A percentile compares a stretch with the other conserved stretches of the same genome.
These are phyloP conservation scores for Elsinoe batatas DNA, from an alignment of 2,329 filamentous ascomycete species.

Conservation along the genomic window DNA sequence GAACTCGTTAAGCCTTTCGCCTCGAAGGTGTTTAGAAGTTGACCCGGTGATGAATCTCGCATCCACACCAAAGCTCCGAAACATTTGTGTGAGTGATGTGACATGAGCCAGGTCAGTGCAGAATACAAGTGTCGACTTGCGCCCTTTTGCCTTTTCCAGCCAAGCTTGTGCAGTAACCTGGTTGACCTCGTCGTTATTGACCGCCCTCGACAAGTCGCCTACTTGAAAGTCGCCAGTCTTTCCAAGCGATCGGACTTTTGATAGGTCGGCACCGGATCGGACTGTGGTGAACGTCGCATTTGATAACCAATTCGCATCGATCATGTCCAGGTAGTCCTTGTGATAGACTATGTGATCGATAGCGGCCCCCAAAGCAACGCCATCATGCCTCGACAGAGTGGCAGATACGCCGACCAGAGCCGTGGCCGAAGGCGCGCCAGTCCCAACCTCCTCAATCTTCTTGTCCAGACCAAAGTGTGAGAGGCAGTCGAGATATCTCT, in stretches of 20 bases:
- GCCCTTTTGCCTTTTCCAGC: conserved; percentile 61
- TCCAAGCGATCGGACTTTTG: conserved; percentile 31
- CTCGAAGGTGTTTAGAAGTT: conserved; percentile 59
- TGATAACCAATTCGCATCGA: conserved; percentile 83
- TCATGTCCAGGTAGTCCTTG: conserved; percentile 71
- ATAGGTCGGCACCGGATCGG: conserved; percentile 69
- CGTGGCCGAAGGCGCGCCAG: conserved; percentile 32
- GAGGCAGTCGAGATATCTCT: conserved; percentile 64
- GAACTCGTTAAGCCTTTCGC: conserved; percentile 65
- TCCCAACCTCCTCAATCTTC: conserved; percentile 30
- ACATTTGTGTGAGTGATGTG: conserved; percentile 59
- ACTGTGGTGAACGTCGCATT: conserved; percentile 94
- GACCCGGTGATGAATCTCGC: conserved; percentile 79
- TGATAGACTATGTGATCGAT: conserved; percentile 97
- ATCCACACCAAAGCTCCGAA: conserved; percentile 68
- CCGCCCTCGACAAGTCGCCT: conserved; percentile 63
- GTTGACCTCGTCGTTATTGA: conserved; percentile 76
- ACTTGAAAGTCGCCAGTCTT: conserved; percentile 77
- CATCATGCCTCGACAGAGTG: conserved; percentile 69
- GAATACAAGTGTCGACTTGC: conserved; percentile 84
- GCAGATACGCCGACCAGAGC: conserved; percentile 85
- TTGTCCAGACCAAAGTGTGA: conserved; percentile 66
- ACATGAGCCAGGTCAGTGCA: conserved; percentile 88
- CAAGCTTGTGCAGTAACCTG: conserved; percentile 78
- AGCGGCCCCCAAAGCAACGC: conserved; percentile 66